Evolutionary conservation across 2,329 filamentous ascomycete genomes (phyloP).

Genomic region (Cytospora paraplurivora): DNA sequence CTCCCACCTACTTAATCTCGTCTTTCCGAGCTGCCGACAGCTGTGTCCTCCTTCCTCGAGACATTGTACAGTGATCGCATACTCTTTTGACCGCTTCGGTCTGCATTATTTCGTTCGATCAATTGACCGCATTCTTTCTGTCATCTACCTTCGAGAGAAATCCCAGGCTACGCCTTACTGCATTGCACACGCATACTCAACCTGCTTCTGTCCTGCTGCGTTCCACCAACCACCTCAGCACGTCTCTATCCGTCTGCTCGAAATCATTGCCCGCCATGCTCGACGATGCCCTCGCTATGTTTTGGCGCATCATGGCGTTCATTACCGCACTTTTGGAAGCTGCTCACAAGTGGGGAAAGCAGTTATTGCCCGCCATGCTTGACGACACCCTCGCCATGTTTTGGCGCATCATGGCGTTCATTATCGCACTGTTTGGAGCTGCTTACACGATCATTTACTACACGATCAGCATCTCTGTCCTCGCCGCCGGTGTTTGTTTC

Average conservation of each 20-base stretch:
- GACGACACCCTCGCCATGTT: conserved; percentile 1
- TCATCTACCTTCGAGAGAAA: neutral
- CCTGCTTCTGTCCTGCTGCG: neutral
- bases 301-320: too few species aligned
- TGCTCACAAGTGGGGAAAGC: neutral
- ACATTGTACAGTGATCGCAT: neutral
- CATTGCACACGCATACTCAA: neutral
- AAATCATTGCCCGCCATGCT: too few species aligned
- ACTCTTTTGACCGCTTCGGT: neutral
- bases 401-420: neutral
- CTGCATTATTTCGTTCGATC: neutral
- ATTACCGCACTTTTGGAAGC: too few species aligned
- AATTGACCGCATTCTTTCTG: neutral
- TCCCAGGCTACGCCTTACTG: neutral
- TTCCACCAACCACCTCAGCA: neutral
- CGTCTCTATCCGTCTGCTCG: too few species aligned
- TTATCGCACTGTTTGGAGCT: neutral
- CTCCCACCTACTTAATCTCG: neutral
- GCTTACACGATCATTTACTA: neutral
- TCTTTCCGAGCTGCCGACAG: neutral
- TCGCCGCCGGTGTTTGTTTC: neutral
- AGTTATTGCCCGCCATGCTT: neutral
- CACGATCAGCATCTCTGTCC: neutral
- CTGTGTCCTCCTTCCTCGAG: neutral
- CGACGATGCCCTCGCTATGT: too few species aligned